Evolutionary conservation across 2,329 filamentous ascomycete genomes (phyloP).

Genomic region (Penicillium palitans): DNA sequence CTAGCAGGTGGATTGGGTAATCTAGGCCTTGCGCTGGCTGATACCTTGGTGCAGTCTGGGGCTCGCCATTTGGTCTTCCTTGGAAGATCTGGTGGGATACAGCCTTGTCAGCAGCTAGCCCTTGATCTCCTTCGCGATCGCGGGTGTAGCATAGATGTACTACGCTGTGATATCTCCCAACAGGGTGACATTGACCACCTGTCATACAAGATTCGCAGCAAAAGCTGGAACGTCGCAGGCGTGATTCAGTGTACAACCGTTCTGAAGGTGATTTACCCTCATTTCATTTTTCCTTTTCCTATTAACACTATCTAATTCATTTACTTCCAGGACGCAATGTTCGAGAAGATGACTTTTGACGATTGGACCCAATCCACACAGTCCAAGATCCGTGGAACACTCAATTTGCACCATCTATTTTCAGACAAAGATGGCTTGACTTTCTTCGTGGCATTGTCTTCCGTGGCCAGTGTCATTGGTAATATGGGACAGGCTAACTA

Average conservation of each 20-base stretch:
- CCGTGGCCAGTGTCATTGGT: slow-evolving; percentile 57
- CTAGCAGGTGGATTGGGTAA: slow-evolving; percentile 27
- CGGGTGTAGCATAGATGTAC: slow-evolving; percentile 16
- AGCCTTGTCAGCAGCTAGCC: slow-evolving; percentile 13
- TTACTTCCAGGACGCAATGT: slow-evolving; percentile 22
- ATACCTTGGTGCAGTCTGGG: slow-evolving; percentile 19
- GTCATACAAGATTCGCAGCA: slow-evolving; percentile 12
- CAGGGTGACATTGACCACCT: slow-evolving; percentile 17
- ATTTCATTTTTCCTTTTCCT: not conserved
- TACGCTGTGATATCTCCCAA: slow-evolving; percentile 21
- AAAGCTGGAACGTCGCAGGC: slow-evolving; percentile 18
- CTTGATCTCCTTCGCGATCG: slow-evolving; percentile 14
- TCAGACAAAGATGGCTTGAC: slow-evolving; percentile 23
- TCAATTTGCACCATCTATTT: slow-evolving; percentile 19
- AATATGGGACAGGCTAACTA: slow-evolving; percentile 62
- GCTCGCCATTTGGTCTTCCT: slow-evolving; percentile 28
- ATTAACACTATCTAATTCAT: not conserved
- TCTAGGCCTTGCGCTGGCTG: slow-evolving; percentile 23
- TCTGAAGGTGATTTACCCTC: slow-evolving; percentile 12
- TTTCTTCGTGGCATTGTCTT: slow-evolving; percentile 58
- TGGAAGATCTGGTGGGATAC: slow-evolving; percentile 18
- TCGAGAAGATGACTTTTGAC: slow-evolving; percentile 22
- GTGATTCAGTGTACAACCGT: slow-evolving; percentile 25
- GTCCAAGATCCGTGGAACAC: slow-evolving; percentile 17
- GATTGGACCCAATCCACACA: slow-evolving; percentile 15